phyloP scores from a whole-genome alignment of 1,284 basidiomycete species.

The Quambalaria eucalypti region DNA sequence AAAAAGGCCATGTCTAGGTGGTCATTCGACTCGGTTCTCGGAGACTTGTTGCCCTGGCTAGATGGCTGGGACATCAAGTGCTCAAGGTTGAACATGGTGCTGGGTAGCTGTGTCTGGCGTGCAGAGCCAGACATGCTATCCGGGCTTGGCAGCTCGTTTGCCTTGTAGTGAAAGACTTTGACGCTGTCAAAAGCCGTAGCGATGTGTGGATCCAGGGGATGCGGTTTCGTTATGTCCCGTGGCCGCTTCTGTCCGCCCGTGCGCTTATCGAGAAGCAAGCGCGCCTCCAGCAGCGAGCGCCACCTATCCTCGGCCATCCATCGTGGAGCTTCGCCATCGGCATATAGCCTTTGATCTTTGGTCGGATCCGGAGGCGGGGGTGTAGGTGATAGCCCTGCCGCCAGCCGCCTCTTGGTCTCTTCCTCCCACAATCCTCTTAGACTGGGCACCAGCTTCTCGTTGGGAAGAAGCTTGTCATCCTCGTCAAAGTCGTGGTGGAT shows the following conservation, averaged over 20 bases:
- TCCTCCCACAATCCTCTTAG: constrained; percentile 93
- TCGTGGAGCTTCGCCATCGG: constrained; percentile 20
- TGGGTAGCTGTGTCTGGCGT: not conserved
- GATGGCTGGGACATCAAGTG: constrained; percentile 22
- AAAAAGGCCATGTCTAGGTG: constrained; percentile 42
- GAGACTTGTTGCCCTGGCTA: constrained; percentile 11
- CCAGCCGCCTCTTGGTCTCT: constrained; percentile 62
- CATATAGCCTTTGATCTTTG: constrained; percentile 21
- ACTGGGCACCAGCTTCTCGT: constrained; percentile 71
- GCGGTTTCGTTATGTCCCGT: constrained; percentile 18
- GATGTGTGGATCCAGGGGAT: constrained; percentile 58
- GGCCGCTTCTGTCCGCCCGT: constrained; percentile 15
- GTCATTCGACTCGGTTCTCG: constrained; percentile 42
- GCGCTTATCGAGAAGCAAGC: constrained; percentile 51
- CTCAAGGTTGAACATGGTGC: constrained; percentile 21
- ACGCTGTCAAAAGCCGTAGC: constrained; percentile 82
- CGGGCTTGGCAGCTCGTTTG: constrained; percentile 13
- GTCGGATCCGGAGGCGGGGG: constrained; percentile 22
- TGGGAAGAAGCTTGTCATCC: constrained; percentile 4
- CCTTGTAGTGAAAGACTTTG: constrained; percentile 28
- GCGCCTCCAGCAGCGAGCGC: constrained; percentile 35
- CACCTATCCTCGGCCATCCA: constrained; percentile 46
- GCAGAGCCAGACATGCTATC: not conserved
- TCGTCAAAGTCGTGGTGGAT: constrained; percentile 59
- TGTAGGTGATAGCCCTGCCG: constrained; percentile 24